Evolutionary conservation across 176 grass and related monocot species (phyloP), one percentile per base, ranked within the genome.

Genomic region (Triticum monococcum): DNA sequence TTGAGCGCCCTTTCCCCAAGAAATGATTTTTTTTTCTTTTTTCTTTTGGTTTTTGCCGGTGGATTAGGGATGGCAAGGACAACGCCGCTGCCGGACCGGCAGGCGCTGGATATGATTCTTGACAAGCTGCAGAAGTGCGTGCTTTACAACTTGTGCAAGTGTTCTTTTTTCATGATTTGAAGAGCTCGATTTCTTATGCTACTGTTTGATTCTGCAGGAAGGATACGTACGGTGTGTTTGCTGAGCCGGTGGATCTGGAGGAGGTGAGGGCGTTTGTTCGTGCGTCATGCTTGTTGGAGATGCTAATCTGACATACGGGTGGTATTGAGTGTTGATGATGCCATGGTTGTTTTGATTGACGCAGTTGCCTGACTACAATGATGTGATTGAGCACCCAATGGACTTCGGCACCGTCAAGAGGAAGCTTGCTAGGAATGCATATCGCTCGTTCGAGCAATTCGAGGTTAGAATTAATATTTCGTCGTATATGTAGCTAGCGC

Each of bases 371-470:
- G 97, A 99, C 85, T 99, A 99, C 82, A 81, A 88, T 70, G 92
- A 96, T 87, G 94, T 99, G 87, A 94, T 99, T 87, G 94, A 99
- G 72, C 97, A 94, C 81, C 97, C 97, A 64, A 99, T 99, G 97
- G 97, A 99, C 84, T 99, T 96, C 4, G 68, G 94, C 32, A 99
- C 97, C 1, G 81, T 99, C 62, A 96, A 81, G 90, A 94, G 87
- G 91, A 99, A 99, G 81, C 87, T 99, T 78, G 92, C 89, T 16
- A 90, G 85, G 83, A 93, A 96, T 80, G 87, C 56, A 12, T 99
- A 99, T 78, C 85, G 83, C 71, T 99, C 89, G 9, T 92, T 99
- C 26, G 97, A 99, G 84, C 92, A 99, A 86, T 99, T 97, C 72
- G 94, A 99, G 97, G 97, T 99, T 4, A 81, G 88, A 69, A 59